Conservation (phyloP, 495 filamentous ascomycete species). For the Neurospora sp. region DNA sequence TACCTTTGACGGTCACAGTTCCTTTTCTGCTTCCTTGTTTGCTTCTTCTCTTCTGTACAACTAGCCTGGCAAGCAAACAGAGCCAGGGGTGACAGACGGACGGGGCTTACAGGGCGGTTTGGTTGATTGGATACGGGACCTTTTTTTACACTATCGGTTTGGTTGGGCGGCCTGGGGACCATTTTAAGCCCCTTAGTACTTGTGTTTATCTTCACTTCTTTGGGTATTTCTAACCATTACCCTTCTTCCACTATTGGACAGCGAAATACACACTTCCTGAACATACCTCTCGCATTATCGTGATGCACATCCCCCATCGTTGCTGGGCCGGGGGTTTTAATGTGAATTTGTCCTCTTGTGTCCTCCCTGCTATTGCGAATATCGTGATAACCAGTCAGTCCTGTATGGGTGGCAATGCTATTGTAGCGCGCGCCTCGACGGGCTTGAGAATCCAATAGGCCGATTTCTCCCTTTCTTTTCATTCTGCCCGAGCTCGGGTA, state of each 20-base stretch:
- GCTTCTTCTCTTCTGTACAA: neutral
- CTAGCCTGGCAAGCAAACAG: neutral
- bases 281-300: neutral
- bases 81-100: neutral
- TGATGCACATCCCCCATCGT: neutral
- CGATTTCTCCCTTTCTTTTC: neutral
- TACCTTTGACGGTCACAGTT: conserved; percentile 10
- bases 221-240: neutral
- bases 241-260: neutral
- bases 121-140: neutral
- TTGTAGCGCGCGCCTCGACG: neutral
- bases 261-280: neutral
- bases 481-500: neutral
- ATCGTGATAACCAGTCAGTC: neutral
- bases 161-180: neutral
- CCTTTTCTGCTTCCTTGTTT: neutral
- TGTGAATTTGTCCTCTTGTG: neutral
- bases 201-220: neutral
- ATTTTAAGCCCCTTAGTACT: neutral
- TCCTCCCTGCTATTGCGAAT: neutral
- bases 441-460: neutral
- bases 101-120: neutral
- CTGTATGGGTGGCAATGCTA: neutral
- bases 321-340: neutral
- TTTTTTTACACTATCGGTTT: neutral